Conservation (phyloP, 2,329 filamentous ascomycete species). For the Capronia epimyces region DNA sequence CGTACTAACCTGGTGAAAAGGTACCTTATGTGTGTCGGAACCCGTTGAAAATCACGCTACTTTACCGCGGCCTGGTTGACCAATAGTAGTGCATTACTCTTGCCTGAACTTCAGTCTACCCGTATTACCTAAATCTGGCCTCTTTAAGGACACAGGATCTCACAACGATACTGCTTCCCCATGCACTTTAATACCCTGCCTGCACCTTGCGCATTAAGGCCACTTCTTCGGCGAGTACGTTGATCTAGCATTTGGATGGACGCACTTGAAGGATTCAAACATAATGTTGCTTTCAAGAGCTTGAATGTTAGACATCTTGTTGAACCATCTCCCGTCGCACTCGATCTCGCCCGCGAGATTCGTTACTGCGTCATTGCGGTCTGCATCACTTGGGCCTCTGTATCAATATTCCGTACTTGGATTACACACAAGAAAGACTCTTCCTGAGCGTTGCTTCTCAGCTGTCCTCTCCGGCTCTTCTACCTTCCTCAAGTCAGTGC, state of each 20-base stretch:
- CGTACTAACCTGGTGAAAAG: too few species aligned
- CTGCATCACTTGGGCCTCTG: slow-evolving; percentile 37
- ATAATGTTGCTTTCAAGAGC: slow-evolving; percentile 41
- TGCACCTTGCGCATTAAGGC: background rate
- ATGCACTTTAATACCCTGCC: too few species aligned
- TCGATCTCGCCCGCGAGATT: slow-evolving; percentile 48
- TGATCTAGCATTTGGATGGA: slow-evolving; percentile 25
- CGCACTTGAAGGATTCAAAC: slow-evolving; percentile 43
- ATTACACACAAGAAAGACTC: slow-evolving; percentile 8
- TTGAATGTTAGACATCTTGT: slow-evolving; percentile 48
- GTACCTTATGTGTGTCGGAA: too few species aligned
- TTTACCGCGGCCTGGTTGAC: background rate
- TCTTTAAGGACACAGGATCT: background rate
- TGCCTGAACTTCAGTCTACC: background rate
- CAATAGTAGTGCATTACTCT: background rate
- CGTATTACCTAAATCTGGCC: background rate
- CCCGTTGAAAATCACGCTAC: background rate
- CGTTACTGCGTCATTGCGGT: slow-evolving; percentile 48
- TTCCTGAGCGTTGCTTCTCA: slow-evolving; percentile 2
- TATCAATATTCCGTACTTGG: slow-evolving; percentile 23
- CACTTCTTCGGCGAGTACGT: background rate
- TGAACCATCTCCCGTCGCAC: slow-evolving; percentile 47
- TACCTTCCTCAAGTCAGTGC: background rate
- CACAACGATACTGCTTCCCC: background rate
- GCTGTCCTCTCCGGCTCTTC: background rate